Conservation (phyloP, 1,284 basidiomycete genomes). For the Ustilago cynodontis region DNA sequence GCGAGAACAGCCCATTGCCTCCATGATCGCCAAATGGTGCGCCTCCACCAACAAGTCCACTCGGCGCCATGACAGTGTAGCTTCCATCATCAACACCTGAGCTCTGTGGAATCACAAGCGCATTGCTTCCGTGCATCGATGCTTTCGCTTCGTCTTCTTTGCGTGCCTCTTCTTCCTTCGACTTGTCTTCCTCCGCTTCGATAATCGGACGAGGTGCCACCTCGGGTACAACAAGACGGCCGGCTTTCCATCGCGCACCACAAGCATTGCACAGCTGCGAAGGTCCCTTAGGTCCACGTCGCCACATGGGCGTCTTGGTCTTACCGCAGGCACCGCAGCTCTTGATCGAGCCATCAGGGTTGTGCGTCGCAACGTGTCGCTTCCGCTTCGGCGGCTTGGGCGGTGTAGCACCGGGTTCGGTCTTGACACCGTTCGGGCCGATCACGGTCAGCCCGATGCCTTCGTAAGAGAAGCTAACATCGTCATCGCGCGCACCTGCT, state of each 20-base stretch:
- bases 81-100: conserved; percentile 34
- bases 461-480: conserved; percentile 43
- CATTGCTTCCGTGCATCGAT: conserved; percentile 53
- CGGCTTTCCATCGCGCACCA: conserved; percentile 67
- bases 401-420: conserved; percentile 31
- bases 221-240: conserved; percentile 64
- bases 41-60: conserved; percentile 28
- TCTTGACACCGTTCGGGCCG: conserved; percentile 45
- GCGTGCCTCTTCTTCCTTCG: conserved; percentile 40
- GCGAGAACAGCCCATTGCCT: conserved; percentile 20
- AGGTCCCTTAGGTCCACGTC: conserved; percentile 64
- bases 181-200: conserved; percentile 48
- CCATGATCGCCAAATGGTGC: conserved; percentile 33
- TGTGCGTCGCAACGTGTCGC: conserved; percentile 67
- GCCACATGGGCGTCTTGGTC: conserved; percentile 68
- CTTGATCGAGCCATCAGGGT: conserved; percentile 67
- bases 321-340: conserved; percentile 67
- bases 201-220: conserved; percentile 62
- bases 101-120: conserved; percentile 50
- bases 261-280: conserved; percentile 68
- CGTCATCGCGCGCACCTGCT: conserved; percentile 50
- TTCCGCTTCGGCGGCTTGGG: conserved; percentile 62
- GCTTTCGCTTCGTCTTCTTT: conserved; percentile 45
- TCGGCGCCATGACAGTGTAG: conserved; percentile 34
- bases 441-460: conserved; percentile 39